These are phyloP conservation scores for Omphalotus guepiniiformis DNA, from an alignment of 768 basidiomycete genomes.

Conservation along the genomic window DNA sequence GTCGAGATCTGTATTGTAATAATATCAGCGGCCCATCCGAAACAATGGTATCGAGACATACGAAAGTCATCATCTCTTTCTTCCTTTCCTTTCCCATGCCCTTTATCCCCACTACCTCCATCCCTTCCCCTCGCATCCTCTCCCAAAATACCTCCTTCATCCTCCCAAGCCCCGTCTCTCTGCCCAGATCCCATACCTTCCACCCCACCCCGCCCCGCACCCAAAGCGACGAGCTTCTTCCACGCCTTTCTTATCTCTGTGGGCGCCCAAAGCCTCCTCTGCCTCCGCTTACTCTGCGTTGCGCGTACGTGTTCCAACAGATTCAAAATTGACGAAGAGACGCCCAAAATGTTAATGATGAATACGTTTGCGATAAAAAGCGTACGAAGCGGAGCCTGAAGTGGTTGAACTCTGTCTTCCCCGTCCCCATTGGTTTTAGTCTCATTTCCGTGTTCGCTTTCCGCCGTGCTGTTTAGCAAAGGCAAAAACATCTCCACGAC, in stretches of 20 bases:
- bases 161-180: no score
- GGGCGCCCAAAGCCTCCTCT: conserved; percentile 46
- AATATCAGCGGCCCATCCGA: background rate
- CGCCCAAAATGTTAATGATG: conserved; percentile 36
- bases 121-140: conserved; percentile 25
- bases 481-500: conserved; percentile 40
- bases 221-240: conserved; percentile 23
- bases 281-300: conserved; percentile 32
- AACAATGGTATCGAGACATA: background rate
- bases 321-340: conserved; percentile 30
- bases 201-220: conserved; percentile 30
- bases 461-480: conserved; percentile 26
- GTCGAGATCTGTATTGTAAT: conserved; percentile 26
- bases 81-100: background rate
- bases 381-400: conserved; percentile 28
- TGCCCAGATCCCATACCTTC: conserved; percentile 39
- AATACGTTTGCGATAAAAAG: conserved; percentile 51
- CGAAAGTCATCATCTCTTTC: conserved; percentile 9
- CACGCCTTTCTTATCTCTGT: conserved; percentile 34
- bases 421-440: conserved; percentile 13
- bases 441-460: no score
- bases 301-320: conserved; percentile 32
- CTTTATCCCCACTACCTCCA: conserved; percentile 7
- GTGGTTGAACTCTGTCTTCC: background rate
- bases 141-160: conserved; percentile 4